These are phyloP conservation scores for Mycena belliarum DNA, from an alignment of 768 basidiomycete genomes.

Conservation along the genomic window DNA sequence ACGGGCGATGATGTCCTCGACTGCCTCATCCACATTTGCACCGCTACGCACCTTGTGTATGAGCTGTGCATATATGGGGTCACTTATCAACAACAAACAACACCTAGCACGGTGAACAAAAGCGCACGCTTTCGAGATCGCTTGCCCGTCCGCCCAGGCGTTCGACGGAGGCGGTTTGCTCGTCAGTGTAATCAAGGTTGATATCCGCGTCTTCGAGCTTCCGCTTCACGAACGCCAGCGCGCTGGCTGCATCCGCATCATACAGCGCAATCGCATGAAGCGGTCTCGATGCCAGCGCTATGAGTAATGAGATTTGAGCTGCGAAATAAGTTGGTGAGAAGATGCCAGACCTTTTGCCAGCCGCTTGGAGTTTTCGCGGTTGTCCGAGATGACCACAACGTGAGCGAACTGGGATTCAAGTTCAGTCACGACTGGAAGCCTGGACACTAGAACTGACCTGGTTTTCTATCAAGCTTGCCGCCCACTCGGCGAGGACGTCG, in stretches of 20 bases:
- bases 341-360: slow-evolving; percentile 67
- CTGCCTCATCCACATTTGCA: slow-evolving; percentile 71
- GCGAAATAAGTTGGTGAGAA: not conserved
- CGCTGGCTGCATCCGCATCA: slow-evolving; percentile 82
- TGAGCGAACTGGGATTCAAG: slow-evolving; percentile 71
- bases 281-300: slow-evolving; percentile 84
- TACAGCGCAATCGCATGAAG: slow-evolving; percentile 75
- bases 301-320: not conserved
- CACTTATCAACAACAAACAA: not conserved
- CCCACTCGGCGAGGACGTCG: slow-evolving; percentile 81
- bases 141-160: slow-evolving; percentile 89
- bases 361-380: slow-evolving; percentile 83
- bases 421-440: not conserved
- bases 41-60: slow-evolving; percentile 85
- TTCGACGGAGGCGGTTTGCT: slow-evolving; percentile 61
- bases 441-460: slow-evolving; percentile 46
- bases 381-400: slow-evolving; percentile 88
- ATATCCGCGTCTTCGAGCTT: slow-evolving; percentile 66
- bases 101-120: not conserved
- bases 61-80: slow-evolving; percentile 41
- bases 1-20: slow-evolving; percentile 85
- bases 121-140: slow-evolving; percentile 79
- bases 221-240: slow-evolving; percentile 78
- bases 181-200: slow-evolving; percentile 50
- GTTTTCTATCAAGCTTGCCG: slow-evolving; percentile 76